Conservation (phyloP, 2,329 filamentous ascomycete genomes). For the Gyromitra esculenta region DNA sequence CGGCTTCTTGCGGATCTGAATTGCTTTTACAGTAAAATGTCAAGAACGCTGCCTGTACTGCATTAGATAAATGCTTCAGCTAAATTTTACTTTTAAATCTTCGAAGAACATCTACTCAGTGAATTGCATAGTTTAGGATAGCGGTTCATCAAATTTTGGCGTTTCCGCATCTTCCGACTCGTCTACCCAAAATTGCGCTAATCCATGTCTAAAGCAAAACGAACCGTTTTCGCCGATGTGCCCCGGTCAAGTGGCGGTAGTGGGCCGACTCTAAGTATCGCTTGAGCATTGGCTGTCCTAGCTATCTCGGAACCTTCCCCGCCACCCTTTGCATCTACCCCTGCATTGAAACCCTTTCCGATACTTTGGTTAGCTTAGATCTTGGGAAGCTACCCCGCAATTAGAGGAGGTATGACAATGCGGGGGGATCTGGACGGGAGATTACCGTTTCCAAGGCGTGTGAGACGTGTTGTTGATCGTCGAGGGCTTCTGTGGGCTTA, state of each 20-base stretch:
- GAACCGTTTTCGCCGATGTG: not conserved
- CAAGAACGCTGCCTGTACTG: not conserved
- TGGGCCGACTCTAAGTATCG: not conserved
- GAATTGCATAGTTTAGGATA: not conserved
- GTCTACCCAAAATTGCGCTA: not conserved
- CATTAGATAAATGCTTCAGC: not conserved
- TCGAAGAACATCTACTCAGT: too few species aligned
- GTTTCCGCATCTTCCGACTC: not conserved
- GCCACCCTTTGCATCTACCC: not conserved
- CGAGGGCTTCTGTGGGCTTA: not conserved
- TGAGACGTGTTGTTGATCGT: not conserved
- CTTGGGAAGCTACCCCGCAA: not conserved
- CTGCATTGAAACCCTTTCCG: not conserved
- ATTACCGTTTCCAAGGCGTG: not conserved
- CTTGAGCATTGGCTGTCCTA: not conserved
- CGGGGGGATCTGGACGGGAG: not conserved
- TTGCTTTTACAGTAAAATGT: too few species aligned
- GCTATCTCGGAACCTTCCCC: not conserved
- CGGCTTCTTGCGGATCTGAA: too few species aligned
- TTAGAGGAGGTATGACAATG: not conserved
- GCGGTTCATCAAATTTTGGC: not conserved
- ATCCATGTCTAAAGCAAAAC: not conserved
- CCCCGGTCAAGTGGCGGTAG: not conserved
- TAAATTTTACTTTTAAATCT: too few species aligned
- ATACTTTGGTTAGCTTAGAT: not conserved